Evolutionary conservation across 2,329 filamentous ascomycete species (phyloP).

Genomic region (Claviceps purpurea): DNA sequence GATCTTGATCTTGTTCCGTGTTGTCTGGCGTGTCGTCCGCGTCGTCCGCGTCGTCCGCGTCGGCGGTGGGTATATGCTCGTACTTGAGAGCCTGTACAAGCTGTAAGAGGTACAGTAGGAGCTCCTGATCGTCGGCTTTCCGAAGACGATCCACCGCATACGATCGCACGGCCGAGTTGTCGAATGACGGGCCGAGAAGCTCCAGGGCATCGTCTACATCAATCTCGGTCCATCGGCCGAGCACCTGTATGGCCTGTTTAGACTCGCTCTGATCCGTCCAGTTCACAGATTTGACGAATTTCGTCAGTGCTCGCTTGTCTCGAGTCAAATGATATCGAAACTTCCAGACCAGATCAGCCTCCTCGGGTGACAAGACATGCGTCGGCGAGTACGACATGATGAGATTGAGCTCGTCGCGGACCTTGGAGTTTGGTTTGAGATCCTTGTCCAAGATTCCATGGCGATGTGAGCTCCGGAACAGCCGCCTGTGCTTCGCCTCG

Average conservation of each 20-base stretch:
- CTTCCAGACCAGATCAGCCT: conserved; percentile 95
- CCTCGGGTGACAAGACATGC: conserved; percentile 73
- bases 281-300: conserved; percentile 95
- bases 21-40: conserved; percentile 22
- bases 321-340: conserved; percentile 89
- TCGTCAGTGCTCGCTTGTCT: conserved; percentile 85
- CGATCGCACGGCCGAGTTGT: conserved; percentile 74
- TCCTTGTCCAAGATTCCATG: conserved; percentile 93
- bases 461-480: conserved; percentile 79
- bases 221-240: conserved; percentile 91
- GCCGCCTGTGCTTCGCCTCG: conserved; percentile 82
- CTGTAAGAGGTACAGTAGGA: conserved; percentile 83
- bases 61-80: conserved; percentile 49
- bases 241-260: conserved; percentile 76
- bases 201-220: conserved; percentile 95
- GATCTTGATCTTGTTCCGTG: no score
- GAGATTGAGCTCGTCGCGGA: conserved; percentile 80
- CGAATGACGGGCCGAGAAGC: conserved; percentile 80
- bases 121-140: conserved; percentile 84
- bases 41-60: conserved; percentile 24
- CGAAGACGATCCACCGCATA: conserved; percentile 87
- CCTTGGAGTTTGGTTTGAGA: conserved; percentile 89
- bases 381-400: conserved; percentile 91
- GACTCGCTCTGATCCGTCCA: conserved; percentile 81
- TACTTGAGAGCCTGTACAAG: conserved; percentile 94